A percentile compares a stretch with the other conserved stretches of the same genome.
These are phyloP conservation scores for Dicorynia guianensis DNA, from an alignment of 306 rosid genomes.

Conservation along the genomic window DNA sequence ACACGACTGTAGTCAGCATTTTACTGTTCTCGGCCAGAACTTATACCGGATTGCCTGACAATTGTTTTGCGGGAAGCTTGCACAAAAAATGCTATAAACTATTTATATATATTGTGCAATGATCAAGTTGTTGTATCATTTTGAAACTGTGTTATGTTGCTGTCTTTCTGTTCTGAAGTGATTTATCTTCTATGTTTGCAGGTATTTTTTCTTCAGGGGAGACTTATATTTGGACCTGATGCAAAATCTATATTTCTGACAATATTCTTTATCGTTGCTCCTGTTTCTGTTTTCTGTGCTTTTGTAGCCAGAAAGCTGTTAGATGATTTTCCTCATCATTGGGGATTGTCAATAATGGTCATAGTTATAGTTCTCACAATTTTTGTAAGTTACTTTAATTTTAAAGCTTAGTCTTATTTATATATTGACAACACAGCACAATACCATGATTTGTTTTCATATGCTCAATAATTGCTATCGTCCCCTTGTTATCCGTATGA, in stretches of 20 bases:
- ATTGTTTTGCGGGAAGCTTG: neutral
- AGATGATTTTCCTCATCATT: slow-evolving; percentile 56
- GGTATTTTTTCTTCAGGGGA: slow-evolving; percentile 72
- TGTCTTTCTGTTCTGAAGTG: slow-evolving; percentile 13
- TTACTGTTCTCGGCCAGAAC: neutral
- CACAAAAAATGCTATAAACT: neutral
- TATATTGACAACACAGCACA: neutral
- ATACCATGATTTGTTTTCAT: too few species aligned
- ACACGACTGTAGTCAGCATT: neutral
- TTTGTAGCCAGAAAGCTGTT: slow-evolving; percentile 64
- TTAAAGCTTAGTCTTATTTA: neutral
- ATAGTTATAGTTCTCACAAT: slow-evolving; percentile 55
- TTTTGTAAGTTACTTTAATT: slow-evolving; percentile 53
- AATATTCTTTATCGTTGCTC: slow-evolving; percentile 68
- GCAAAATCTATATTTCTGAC: slow-evolving; percentile 65
- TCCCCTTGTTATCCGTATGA: neutral
- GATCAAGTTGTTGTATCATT: neutral
- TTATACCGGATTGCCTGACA: neutral
- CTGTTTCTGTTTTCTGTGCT: slow-evolving; percentile 63
- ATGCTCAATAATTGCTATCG: slow-evolving; percentile 1
- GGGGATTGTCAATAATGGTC: slow-evolving; percentile 56
- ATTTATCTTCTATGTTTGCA: slow-evolving; percentile 36
- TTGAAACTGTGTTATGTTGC: neutral
- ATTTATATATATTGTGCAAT: neutral
- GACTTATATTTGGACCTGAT: slow-evolving; percentile 75